These are phyloP conservation scores for Daedaleopsis nitida DNA, from an alignment of 768 basidiomycete species.

Conservation along the genomic window DNA sequence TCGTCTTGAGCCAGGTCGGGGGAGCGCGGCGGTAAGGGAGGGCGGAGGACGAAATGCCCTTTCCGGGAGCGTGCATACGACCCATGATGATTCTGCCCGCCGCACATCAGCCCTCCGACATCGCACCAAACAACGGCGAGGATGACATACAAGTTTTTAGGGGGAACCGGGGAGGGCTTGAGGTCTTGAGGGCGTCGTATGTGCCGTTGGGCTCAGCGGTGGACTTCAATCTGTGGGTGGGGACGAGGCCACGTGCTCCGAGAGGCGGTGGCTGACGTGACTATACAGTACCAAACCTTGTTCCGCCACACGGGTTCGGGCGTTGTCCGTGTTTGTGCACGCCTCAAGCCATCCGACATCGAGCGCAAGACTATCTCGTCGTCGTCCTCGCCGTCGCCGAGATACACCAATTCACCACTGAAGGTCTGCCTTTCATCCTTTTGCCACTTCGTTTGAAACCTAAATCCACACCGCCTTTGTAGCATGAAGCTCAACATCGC, in stretches of 20 bases:
- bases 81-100: constrained; percentile 60
- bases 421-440: constrained; percentile 37
- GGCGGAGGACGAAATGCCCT: constrained; percentile 99
- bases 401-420: constrained; percentile 34
- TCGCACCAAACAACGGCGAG: constrained; percentile 7
- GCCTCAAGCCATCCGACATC: constrained; percentile 32
- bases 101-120: constrained; percentile 13
- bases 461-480: not conserved
- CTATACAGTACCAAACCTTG: constrained; percentile 70
- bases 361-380: constrained; percentile 35
- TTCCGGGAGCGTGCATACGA: constrained; percentile 99
- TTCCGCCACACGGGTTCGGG: constrained; percentile 36
- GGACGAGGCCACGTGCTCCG: constrained; percentile 34
- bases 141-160: constrained; percentile 39
- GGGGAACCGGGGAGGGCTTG: constrained; percentile 41
- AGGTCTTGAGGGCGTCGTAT: constrained; percentile 37
- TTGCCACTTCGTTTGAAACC: constrained; percentile 29
- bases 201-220: constrained; percentile 31
- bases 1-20: constrained; percentile 95
- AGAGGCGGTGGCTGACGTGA: constrained; percentile 39
- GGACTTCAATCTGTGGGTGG: constrained; percentile 15
- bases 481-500: constrained; percentile 99
- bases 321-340: constrained; percentile 30
- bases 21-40: constrained; percentile 96
- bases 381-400: constrained; percentile 43